A percentile compares a stretch with the other conserved stretches of the same genome.
Conservation (phyloP, 139 green algal genomes). For the Asterochloris erici region DNA sequence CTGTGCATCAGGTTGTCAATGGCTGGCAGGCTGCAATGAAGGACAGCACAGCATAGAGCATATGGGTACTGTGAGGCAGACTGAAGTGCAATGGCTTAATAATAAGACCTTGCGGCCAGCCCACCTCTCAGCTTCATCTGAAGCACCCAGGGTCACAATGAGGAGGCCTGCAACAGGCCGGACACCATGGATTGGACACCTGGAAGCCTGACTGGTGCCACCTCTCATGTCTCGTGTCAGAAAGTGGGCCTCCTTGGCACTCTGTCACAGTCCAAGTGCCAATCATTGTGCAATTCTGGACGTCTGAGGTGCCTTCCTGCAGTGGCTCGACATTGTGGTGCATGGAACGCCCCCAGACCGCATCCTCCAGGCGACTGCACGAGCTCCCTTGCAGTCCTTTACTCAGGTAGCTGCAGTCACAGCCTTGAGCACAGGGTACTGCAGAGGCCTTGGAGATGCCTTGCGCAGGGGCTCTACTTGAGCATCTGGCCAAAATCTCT, state of each 20-base stretch:
- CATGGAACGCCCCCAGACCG: no score
- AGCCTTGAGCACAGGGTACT: not conserved
- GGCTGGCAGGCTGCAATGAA: not conserved
- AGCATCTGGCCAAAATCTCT: not conserved
- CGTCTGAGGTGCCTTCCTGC: no score
- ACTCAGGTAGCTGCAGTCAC: no score
- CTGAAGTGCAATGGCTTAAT: not conserved
- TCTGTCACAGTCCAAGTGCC: no score
- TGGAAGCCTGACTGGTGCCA: not conserved
- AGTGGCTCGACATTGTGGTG: no score
- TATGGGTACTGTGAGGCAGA: not conserved
- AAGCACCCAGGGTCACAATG: slow-evolving; percentile 48
- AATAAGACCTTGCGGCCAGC: not conserved
- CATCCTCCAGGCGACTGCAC: no score
- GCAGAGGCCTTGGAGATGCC: not conserved
- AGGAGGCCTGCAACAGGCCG: slow-evolving; percentile 39
- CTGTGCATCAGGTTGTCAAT: not conserved
- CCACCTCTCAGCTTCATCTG: slow-evolving; percentile 31
- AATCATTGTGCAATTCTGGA: no score
- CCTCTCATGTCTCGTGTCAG: not conserved
- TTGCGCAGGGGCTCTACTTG: not conserved
- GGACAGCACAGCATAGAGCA: slow-evolving; percentile 6
- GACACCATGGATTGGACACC: not conserved
- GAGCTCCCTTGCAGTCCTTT: no score
- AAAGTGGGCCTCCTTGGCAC: not conserved